Percentiles rank a stretch among this genome's conserved stretches.
Conservation (phyloP, 2,329 filamentous ascomycete genomes). For the Teratosphaeria destructans region DNA sequence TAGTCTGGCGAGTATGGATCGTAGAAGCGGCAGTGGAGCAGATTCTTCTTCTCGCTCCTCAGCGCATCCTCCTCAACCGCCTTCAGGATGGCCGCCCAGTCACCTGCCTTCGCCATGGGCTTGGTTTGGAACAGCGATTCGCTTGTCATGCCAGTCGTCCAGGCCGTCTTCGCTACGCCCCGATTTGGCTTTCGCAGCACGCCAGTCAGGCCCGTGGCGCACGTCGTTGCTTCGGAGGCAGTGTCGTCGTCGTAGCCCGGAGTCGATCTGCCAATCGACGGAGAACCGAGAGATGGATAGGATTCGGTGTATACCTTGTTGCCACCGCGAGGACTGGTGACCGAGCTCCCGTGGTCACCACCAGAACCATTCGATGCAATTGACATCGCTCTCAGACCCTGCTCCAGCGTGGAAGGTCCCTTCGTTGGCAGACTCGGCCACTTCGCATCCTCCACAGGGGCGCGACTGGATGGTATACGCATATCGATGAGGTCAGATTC, state of each 20-base stretch:
- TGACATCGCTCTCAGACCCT: background rate
- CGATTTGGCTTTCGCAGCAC: background rate
- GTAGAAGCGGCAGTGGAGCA: slow-evolving; percentile 32
- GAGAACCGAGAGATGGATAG: background rate
- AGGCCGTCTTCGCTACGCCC: slow-evolving; percentile 3
- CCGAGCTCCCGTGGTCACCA: slow-evolving; percentile 1
- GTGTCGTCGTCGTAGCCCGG: background rate
- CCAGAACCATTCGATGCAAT: slow-evolving; percentile 2
- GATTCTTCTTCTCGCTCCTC: slow-evolving; percentile 24
- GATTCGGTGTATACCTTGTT: slow-evolving; percentile 6
- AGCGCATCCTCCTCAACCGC: slow-evolving; percentile 12
- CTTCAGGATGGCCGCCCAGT: slow-evolving; percentile 20
- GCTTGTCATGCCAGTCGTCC: slow-evolving; percentile 8
- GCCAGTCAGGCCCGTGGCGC: background rate
- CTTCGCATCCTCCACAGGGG: background rate
- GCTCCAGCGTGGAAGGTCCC: background rate
- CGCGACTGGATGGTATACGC: background rate
- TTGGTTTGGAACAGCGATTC: slow-evolving; percentile 28
- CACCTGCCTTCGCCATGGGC: slow-evolving; percentile 15
- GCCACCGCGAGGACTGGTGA: slow-evolving; percentile 9
- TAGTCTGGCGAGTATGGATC: slow-evolving; percentile 43
- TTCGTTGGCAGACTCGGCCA: background rate
- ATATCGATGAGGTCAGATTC: slow-evolving; percentile 4
- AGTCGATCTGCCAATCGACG: background rate
- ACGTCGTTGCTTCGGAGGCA: slow-evolving; percentile 1